Evolutionary conservation across 2,329 filamentous ascomycete species (phyloP), one percentile per base, ranked within the genome.

Genomic region (Trichoderma citrinoviride): DNA sequence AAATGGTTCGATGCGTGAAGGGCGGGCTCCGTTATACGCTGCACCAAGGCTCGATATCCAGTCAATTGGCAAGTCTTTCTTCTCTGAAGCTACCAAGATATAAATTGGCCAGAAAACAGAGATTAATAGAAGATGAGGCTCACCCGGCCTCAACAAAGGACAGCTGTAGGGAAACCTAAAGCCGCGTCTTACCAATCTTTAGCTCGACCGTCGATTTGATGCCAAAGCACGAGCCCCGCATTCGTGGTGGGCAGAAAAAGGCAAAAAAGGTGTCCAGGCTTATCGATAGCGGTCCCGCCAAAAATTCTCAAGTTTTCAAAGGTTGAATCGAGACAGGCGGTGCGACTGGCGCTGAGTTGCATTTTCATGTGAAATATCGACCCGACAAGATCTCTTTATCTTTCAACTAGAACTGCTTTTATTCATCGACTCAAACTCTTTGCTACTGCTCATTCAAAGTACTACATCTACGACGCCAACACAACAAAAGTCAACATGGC

Each of bases 271-370:
- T 5, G 33, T 37, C 33, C 33, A 37, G 5, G 54, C 64, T 75
- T 75, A 75, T 75, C 73, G 73, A 75, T 75, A 75, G 72, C 61
- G 65, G 41, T 53, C 70, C 70, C 67, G 69, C 71, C 70, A 68
- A 72, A 71, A 68, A 72, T 74, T 75, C 72, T 55, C 43, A 50
- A 56, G 7, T 64, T 64, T 64, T 64, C 53, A 55, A 37, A 3
- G 33, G 63, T 33, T n/a, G 52, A 43, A 57, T 65, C 43, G 50
- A 41, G 27, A 50, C 33, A 53, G 53, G n/a, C 19, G n/a, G 29
- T 62, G 64, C 54, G 54, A 53, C 44, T 58, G 53, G 46, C 12
- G 40, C 17, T 64, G 50, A 43, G 43, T 15, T 54, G 46, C 27
- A 61, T 12, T 21, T 44, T 41, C 47, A 37, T 61, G 47, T 65